Conservation (phyloP, 164 flowering plant genomes). For the Nelumbo lutea region DNA sequence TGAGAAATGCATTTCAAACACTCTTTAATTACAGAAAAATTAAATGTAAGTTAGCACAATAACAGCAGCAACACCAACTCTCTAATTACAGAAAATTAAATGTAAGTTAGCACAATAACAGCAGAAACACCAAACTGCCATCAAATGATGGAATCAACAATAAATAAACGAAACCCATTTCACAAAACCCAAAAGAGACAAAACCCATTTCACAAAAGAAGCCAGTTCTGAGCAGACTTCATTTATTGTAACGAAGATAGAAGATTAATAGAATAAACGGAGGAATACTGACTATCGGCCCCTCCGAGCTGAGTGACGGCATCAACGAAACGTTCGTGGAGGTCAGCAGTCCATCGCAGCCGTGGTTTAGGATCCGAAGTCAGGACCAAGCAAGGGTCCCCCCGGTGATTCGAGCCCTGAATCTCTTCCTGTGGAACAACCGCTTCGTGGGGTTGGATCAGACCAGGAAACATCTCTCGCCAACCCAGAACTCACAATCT, state of each 20-base stretch:
- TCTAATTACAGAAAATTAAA: background rate
- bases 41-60: background rate
- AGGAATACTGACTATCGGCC: slow-evolving; percentile 48
- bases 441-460: slow-evolving; percentile 21
- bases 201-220: background rate
- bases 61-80: background rate
- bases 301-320: slow-evolving; percentile 88
- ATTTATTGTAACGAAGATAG: background rate
- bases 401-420: slow-evolving; percentile 16
- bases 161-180: background rate
- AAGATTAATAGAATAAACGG: background rate
- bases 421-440: slow-evolving; percentile 16
- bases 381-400: slow-evolving; percentile 42
- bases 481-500: background rate
- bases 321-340: slow-evolving; percentile 61
- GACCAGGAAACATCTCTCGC: slow-evolving; percentile 12
- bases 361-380: slow-evolving; percentile 78
- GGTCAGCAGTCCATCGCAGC: slow-evolving; percentile 81
- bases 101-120: background rate
- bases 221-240: background rate
- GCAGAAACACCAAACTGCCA: background rate
- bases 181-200: background rate
- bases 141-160: background rate
- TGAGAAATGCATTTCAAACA: no score
- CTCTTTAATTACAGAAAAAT: no score